A percentile compares a stretch with the other conserved stretches of the same genome.
phyloP scores from a whole-genome alignment of 1,139 yeast genomes.

The Yamadazyma blattariae region DNA sequence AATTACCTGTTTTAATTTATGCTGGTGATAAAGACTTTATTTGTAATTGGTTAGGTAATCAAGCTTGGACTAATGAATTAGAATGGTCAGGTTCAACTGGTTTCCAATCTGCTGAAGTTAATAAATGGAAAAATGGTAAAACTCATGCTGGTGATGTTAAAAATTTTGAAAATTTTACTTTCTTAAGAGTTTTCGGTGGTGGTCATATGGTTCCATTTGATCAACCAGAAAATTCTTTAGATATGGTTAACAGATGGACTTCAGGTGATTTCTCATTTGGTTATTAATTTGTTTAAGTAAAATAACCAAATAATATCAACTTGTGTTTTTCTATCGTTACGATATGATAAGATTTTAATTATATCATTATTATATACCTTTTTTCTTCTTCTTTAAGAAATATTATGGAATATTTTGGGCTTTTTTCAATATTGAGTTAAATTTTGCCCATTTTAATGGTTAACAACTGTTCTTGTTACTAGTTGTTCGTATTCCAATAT shows the following conservation, averaged over 20 bases:
- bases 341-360: too few species aligned
- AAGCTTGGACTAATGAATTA: constrained; percentile 73
- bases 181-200: constrained; percentile 45
- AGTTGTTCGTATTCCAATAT: too few species aligned
- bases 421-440: too few species aligned
- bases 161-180: constrained; percentile 44
- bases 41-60: constrained; percentile 85
- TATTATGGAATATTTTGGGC: too few species aligned
- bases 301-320: too few species aligned
- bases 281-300: constrained; percentile 1
- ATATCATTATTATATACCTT: too few species aligned
- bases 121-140: constrained; percentile 38
- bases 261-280: constrained; percentile 29
- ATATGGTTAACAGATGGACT: constrained; percentile 48
- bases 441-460: too few species aligned
- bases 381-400: not conserved
- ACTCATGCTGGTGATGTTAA: constrained; percentile 46
- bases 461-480: too few species aligned
- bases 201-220: constrained; percentile 54
- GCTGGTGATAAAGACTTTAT: constrained; percentile 88
- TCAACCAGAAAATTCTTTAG: constrained; percentile 45
- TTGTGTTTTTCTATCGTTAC: not conserved
- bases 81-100: constrained; percentile 63
- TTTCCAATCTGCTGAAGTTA: constrained; percentile 42
- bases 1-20: constrained; percentile 68